These are phyloP conservation scores for Fusarium pseudoanthophilum DNA, from an alignment of 2,329 filamentous ascomycete genomes.

Conservation along the genomic window DNA sequence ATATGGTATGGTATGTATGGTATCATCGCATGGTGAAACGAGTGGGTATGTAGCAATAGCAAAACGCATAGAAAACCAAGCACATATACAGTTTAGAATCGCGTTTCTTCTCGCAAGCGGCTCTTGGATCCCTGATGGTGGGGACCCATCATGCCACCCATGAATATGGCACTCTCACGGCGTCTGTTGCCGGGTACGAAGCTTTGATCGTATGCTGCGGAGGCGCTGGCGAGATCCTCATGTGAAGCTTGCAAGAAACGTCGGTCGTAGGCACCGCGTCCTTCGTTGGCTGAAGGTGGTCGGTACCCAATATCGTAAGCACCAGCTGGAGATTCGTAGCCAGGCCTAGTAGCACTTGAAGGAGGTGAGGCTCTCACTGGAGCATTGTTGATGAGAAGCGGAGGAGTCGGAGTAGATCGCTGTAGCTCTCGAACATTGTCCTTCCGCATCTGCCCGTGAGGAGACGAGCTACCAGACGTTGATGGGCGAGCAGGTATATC, in stretches of 20 bases:
- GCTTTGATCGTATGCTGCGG: conserved; percentile 51
- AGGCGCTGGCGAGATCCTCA: conserved; percentile 40
- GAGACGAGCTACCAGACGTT: conserved; percentile 62
- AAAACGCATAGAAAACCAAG: conserved; percentile 39
- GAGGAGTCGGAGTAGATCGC: conserved; percentile 62
- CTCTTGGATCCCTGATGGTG: conserved; percentile 64
- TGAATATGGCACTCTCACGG: conserved; percentile 71
- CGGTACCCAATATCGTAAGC: conserved; percentile 58
- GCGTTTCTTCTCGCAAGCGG: conserved; percentile 65
- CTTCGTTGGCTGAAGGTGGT: conserved; percentile 42
- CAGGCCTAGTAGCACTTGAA: conserved; percentile 51
- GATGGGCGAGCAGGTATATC: conserved; percentile 59
- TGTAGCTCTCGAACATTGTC: conserved; percentile 46
- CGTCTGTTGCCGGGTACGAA: conserved; percentile 60
- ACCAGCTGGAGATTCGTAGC: conserved; percentile 56
- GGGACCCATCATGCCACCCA: conserved; percentile 59
- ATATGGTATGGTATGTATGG: conserved; percentile 33
- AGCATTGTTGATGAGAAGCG: conserved; percentile 51
- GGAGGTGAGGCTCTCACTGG: conserved; percentile 56
- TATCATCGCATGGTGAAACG: conserved; percentile 47
- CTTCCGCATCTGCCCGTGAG: conserved; percentile 59
- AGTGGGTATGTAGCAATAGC: conserved; percentile 48
- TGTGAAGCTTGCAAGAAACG: conserved; percentile 48
- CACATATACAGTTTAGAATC: conserved; percentile 52
- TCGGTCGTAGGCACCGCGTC: conserved; percentile 52